Base-by-base conservation (phyloP, 2,329 filamentous ascomycete species). In the Colletotrichum phormii region DNA sequence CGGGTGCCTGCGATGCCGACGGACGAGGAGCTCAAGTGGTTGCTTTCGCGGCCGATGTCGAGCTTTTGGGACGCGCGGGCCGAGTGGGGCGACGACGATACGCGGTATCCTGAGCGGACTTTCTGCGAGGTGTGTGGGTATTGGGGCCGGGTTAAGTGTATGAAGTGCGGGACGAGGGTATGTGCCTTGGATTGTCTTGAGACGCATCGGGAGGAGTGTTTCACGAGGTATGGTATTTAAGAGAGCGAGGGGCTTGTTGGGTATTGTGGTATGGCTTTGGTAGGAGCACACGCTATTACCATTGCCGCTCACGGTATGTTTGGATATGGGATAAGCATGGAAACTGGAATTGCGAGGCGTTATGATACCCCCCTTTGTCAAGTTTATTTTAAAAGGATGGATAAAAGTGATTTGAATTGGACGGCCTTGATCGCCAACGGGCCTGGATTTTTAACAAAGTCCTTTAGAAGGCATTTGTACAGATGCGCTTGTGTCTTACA, bases 121-220 rank as follows among this genome's bases (percentile, higher is more conserved):
- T 96, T 95, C 80, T 96, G 94, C 82, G 92, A 92, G 79, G 90
- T 95, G 37, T 96, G 94, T 79, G 94, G 94, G 15, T 95, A 95
- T 82, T 95, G 94, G 93, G 94, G 93, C 2, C 85, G 91, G 53
- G 91, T 94, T 58, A 89, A 88, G 81, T 96, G 94, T 83, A 88
- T 92, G 80, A 94, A 93, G 84, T 96, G 94, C 82, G 93, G 93
- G n/a, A 89, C 89, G 58, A 87, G 92, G 77, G 91, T 94, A n/a
- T 96, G 94, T 80, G 93, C 93, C 51, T 81, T 95, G 76, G 91
- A 94, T 72, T 95, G 94, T 78, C 86, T 95, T 77, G 90, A 91
- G 78, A 86, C 88, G 74, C 94, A 96, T 80, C 88, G 91, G 66
- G 92, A 94, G 81, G 93, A 93, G 77, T 92, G 91, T 76, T 88